phyloP scores from a whole-genome alignment of 257 asterid species.

The Solanum verrucosum region DNA sequence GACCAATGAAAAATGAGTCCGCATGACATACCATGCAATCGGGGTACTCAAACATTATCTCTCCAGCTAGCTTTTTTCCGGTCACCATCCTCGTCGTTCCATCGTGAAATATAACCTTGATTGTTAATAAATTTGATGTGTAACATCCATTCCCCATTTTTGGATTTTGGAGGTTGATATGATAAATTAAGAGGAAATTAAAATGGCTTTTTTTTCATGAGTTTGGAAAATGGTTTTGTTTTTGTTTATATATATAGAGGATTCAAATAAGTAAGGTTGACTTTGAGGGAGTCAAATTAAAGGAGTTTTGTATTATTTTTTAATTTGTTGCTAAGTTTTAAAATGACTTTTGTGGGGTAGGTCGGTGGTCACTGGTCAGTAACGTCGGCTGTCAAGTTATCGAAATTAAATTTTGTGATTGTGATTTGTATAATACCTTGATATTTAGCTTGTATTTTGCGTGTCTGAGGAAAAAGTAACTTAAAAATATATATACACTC shows the following conservation, averaged over 20 bases:
- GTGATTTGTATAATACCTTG: not conserved
- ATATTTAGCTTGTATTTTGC: not conserved
- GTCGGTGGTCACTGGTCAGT: slow-evolving; percentile 54
- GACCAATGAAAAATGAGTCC: slow-evolving; percentile 75
- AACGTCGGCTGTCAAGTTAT: slow-evolving; percentile 20
- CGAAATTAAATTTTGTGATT: not conserved
- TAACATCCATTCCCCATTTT: slow-evolving; percentile 2
- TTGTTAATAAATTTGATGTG: slow-evolving; percentile 8
- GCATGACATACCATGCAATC: slow-evolving; percentile 62
- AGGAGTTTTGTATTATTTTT: not conserved
- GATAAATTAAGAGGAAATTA: not conserved
- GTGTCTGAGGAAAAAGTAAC: not conserved
- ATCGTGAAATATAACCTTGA: slow-evolving; percentile 31
- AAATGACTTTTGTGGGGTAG: slow-evolving; percentile 4
- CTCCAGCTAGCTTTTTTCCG: slow-evolving; percentile 53
- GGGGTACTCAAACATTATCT: slow-evolving; percentile 76
- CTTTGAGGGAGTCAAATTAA: slow-evolving; percentile 1
- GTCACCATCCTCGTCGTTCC: slow-evolving; percentile 35
- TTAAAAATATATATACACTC: not conserved
- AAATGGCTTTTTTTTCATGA: not conserved
- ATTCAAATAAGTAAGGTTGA: not conserved
- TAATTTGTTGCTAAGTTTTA: not conserved
- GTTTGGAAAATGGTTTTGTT: not conserved
- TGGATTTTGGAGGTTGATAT: not conserved
- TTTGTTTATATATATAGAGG: not conserved